phyloP scores from a whole-genome alignment of 2,329 filamentous ascomycete genomes.

The Exophiala bonariae region DNA sequence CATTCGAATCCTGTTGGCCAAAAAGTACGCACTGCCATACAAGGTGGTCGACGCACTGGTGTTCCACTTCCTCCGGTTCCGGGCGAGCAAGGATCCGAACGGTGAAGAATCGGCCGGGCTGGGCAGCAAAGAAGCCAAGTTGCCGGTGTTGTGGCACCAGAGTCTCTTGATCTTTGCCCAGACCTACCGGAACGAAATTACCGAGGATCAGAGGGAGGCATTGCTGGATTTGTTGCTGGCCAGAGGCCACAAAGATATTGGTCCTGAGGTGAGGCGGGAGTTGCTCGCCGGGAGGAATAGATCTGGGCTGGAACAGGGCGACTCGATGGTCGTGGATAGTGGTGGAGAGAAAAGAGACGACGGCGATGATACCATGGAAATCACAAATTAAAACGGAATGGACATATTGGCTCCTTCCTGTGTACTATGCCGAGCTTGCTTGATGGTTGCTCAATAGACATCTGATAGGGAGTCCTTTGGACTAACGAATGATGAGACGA shows the following conservation, averaged over 20 bases:
- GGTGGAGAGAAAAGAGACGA: constrained; percentile 64
- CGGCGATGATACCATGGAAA: constrained; percentile 29
- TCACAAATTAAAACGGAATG: too few species aligned
- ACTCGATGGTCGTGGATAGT: constrained; percentile 78
- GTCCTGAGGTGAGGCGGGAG: constrained; percentile 86
- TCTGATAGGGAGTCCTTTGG: too few species aligned
- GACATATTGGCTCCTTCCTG: too few species aligned
- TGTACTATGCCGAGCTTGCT: too few species aligned
- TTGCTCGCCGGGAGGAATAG: constrained; percentile 83
- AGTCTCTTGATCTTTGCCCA: constrained; percentile 89
- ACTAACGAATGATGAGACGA: too few species aligned
- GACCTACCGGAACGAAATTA: constrained; percentile 93
- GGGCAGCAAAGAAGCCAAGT: constrained; percentile 53
- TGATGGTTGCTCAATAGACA: too few species aligned
- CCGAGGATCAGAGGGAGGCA: constrained; percentile 89
- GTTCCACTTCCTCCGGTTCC: constrained; percentile 93
- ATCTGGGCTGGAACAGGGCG: constrained; percentile 67
- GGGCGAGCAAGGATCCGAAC: constrained; percentile 62
- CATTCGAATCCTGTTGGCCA: constrained; percentile 88
- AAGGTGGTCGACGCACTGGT: constrained; percentile 93
- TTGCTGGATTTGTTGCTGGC: constrained; percentile 82
- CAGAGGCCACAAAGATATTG: constrained; percentile 83
- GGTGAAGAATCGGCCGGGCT: constrained; percentile 57
- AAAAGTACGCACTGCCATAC: constrained; percentile 94
- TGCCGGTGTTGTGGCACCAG: constrained; percentile 97